Evolutionary conservation across 2,329 filamentous ascomycete species (phyloP).

Genomic region (Calonectria ilicicola): DNA sequence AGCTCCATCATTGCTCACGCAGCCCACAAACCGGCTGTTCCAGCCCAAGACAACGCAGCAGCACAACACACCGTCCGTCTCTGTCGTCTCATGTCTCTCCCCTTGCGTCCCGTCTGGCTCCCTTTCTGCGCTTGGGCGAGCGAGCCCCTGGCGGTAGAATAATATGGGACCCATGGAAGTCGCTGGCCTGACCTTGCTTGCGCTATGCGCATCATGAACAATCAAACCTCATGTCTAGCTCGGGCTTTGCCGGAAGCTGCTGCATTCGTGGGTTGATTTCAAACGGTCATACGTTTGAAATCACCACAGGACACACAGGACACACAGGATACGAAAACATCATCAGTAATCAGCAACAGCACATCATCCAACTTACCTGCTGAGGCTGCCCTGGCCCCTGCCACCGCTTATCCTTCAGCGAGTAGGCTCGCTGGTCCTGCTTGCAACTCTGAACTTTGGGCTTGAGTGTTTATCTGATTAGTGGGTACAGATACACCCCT

Average conservation of each 20-base stretch:
- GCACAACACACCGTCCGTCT: slow-evolving; percentile 6
- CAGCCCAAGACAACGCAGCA: slow-evolving; percentile 24
- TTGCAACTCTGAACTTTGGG: slow-evolving; percentile 5
- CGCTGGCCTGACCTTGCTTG: slow-evolving; percentile 23
- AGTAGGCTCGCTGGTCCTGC: neutral
- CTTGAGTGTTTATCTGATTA: slow-evolving; percentile 29
- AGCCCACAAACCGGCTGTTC: slow-evolving; percentile 9
- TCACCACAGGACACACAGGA: slow-evolving; percentile 29
- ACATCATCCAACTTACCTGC: neutral
- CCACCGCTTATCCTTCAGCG: neutral
- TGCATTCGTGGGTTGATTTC: slow-evolving; percentile 33
- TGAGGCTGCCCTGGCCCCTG: slow-evolving; percentile 7
- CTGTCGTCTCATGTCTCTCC: neutral
- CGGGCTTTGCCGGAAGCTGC: slow-evolving; percentile 32
- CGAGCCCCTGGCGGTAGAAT: slow-evolving; percentile 13
- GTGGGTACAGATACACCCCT: slow-evolving; percentile 20
- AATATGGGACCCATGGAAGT: slow-evolving; percentile 5
- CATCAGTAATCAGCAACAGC: slow-evolving; percentile 13
- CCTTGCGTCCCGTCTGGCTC: neutral
- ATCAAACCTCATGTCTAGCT: slow-evolving; percentile 22
- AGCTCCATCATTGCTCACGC: neutral
- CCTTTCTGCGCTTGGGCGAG: slow-evolving; percentile 1
- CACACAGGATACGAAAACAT: slow-evolving; percentile 27
- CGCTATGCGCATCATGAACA: slow-evolving; percentile 13
- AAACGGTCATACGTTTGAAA: slow-evolving; percentile 33